Percentiles rank a stretch among this genome's conserved stretches.
phyloP scores from a whole-genome alignment of 2,329 filamentous ascomycete species.

The Coniochaeta ligniaria region DNA sequence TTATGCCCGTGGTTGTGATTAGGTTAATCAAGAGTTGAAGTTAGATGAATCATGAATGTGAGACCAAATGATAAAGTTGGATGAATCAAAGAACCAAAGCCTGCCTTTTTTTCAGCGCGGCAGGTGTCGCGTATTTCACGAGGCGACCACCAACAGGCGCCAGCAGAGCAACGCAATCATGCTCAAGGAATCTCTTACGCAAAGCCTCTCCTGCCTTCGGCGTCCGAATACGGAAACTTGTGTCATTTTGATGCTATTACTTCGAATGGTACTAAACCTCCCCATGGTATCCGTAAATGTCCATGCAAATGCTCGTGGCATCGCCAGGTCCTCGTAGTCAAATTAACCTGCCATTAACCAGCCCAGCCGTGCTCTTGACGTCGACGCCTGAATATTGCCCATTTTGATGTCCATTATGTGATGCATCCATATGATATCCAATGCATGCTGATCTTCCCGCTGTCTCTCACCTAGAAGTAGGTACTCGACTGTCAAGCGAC shows the following conservation, averaged over 20 bases:
- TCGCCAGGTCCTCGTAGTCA: too few relatives aligned
- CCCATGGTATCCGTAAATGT: not conserved
- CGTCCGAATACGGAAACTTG: not conserved
- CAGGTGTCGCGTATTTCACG: not conserved
- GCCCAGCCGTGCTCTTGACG: too few relatives aligned
- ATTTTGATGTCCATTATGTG: too few relatives aligned
- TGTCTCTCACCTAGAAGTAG: not conserved
- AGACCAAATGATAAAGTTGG: not conserved
- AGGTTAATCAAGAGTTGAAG: too few relatives aligned
- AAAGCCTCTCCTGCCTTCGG: not conserved
- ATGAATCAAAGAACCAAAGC: not conserved
- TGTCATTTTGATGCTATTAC: not conserved
- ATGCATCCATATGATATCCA: not conserved
- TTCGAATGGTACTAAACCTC: not conserved
- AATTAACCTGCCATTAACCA: not conserved
- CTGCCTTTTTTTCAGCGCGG: not conserved
- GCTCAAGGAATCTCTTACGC: not conserved
- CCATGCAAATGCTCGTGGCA: not conserved
- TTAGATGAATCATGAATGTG: too few relatives aligned
- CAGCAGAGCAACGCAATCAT: not conserved
- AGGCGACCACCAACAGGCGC: not conserved
- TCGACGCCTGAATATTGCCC: too few relatives aligned
- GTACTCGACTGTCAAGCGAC: conserved; percentile 30
- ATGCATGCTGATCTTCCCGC: not conserved
- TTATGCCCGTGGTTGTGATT: too few relatives aligned